Evolutionary conservation across 805 yeast genomes (phyloP), one percentile per base, ranked within the genome.

Genomic region (Tanozyma kutaoensis): DNA sequence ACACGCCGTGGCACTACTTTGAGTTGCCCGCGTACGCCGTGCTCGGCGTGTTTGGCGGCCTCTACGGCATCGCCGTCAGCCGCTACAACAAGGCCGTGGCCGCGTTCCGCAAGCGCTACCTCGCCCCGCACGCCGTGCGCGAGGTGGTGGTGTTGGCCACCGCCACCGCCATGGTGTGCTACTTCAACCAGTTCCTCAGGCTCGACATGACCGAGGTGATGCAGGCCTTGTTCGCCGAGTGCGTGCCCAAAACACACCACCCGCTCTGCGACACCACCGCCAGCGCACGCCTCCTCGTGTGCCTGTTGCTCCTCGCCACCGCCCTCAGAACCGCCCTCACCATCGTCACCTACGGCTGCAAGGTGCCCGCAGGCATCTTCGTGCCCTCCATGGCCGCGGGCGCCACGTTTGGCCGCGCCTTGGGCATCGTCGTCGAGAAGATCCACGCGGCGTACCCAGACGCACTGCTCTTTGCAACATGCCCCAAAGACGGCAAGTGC

Each of bases 321-420:
- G 36, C 72, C 0, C 52, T 82, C 4, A 62, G 98, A 30, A 70
- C 76, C 56, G 36, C 64, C 0, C 61, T 91, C 26, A 81, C 91
- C 15, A 68, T 85, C 15, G 61, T 91, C 11, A 78, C 97, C 0
- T 91, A 93, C 48, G 95, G 95, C 3, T 75, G 85, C 35, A 84
- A 78, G 50, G 86, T 88, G 1, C 98, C 98, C 0, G 93, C 96
- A n/a, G 98, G 98, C 11, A 82, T 88, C 5, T 78, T 91, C 52
- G 93, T 91, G 28, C 98, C 98, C 3, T 80, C 95, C 2, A 82
- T 91, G 93, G 86, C 95, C 0, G 79, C 85, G 2, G 98, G 98
- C 14, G 96, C 97, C 0, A 72, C 94, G 0, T 79, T 82, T 50
- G 98, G 98, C 6, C 64, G 96, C 28, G 77, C 86, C 0, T 41